Evolutionary conservation across 177 flowering plant genomes (phyloP), one percentile per base, ranked within the genome.

Genomic region (Vitis hybrid): DNA sequence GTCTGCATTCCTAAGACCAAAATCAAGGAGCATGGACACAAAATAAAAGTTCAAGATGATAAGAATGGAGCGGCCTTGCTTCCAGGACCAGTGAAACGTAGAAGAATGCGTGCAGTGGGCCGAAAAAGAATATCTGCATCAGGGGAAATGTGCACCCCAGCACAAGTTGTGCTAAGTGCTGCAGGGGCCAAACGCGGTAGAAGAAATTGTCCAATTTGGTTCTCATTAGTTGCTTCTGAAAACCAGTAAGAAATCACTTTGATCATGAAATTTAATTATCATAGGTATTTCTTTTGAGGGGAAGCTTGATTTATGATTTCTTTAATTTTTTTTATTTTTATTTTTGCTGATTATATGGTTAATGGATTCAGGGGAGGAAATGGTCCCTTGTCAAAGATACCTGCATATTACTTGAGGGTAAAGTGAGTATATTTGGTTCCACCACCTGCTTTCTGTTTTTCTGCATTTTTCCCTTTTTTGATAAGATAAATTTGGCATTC

Each of bases 131-230:
- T 80, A 62, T 72, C 82, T 71, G 72, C 75, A 56, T 78, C 77
- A 19, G 85, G 75, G 18, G 83, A 78, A 56, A 58, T 49, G 51
- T 68, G 72, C 51, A 50, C 67, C 62, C 77, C 90, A 7, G 73
- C 84, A 18, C 92, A 89, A 76, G 75, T 68, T 55, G 73, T 91
- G 76, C 64, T 90, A 51, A 87, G 85, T 85, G 85, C 86, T 66
- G 20, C 71, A 51, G 68, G 79, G 55, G 66, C 73, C 26, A 89
- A 73, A 72, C 64, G 62, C 26, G 77, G 82, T 55, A 78, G 84
- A 79, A 83, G 84, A 83, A 64, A 67, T 68, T 22, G 76, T 80
- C 81, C 84, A 31, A 69, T 85, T 67, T 85, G 87, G 86, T 85
- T 82, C 70, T 78, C 86, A 1, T 57, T 85, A 19, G 72, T 82